Evolutionary conservation across 306 rosid genomes (phyloP).

Genomic region (Cucurbita argyrosperma): DNA sequence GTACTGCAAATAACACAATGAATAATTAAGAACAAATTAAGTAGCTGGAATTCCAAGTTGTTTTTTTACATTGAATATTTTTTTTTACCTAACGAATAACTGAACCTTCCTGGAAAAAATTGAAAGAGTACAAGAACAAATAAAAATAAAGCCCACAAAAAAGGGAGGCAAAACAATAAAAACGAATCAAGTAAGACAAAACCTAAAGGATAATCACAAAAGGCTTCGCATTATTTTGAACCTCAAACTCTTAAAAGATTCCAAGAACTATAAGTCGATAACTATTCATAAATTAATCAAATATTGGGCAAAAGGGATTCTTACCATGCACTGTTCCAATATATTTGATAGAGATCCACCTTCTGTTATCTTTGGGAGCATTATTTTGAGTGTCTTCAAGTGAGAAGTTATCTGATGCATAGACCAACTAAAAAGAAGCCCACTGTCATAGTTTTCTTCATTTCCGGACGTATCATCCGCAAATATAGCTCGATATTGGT

Average conservation of each 20-base stretch:
- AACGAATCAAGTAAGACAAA: too few relatives aligned
- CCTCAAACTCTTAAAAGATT: background rate
- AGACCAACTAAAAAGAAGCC: conserved; percentile 98
- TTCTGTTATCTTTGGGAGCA: conserved; percentile 92
- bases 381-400: conserved; percentile 60
- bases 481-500: conserved; percentile 96
- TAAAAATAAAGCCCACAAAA: too few relatives aligned
- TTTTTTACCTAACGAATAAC: background rate
- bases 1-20: conserved; percentile 41
- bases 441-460: conserved; percentile 93
- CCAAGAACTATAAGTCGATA: background rate
- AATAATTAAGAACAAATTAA: conserved; percentile 14
- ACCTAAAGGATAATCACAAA: too few relatives aligned
- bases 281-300: background rate
- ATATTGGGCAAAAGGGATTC: conserved; percentile 9
- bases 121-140: too few relatives aligned
- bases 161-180: too few relatives aligned
- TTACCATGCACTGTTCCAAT: conserved; percentile 97
- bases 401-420: conserved; percentile 91
- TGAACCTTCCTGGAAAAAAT: too few relatives aligned
- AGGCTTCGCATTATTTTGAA: background rate
- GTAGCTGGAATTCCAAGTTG: background rate
- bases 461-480: conserved; percentile 94
- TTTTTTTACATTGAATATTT: background rate
- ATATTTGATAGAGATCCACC: conserved; percentile 89